Percentiles rank a stretch among this genome's conserved stretches.
Evolutionary conservation across 139 green algal genomes (phyloP).

Genomic region (Closterium sp.): DNA sequence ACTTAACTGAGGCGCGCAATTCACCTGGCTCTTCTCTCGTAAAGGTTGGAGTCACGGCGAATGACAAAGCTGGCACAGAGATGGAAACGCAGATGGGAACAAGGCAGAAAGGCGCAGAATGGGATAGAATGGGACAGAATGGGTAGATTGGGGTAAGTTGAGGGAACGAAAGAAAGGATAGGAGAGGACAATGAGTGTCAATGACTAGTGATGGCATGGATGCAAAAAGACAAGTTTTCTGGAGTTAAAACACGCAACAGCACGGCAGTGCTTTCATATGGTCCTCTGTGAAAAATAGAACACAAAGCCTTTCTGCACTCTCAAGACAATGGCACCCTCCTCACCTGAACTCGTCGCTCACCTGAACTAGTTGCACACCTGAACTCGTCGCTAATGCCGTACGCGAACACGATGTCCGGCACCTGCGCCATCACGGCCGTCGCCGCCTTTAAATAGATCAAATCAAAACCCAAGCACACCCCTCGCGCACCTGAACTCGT

Average conservation of each 20-base stretch:
- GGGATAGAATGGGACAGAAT: too few relatives aligned
- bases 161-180: background rate
- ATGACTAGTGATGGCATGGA: too few relatives aligned
- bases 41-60: conserved; percentile 35
- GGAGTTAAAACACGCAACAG: too few relatives aligned
- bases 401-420: conserved; percentile 54
- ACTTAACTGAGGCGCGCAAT: background rate
- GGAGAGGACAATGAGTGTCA: background rate
- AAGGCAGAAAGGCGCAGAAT: too few relatives aligned
- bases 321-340: too few relatives aligned
- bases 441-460: too few relatives aligned
- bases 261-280: background rate
- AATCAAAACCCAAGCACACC: too few relatives aligned
- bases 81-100: background rate
- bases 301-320: too few relatives aligned
- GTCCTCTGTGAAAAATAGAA: background rate
- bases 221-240: too few relatives aligned
- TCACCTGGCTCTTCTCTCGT: conserved; percentile 48
- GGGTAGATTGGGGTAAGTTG: background rate
- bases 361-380: conserved; percentile 40
- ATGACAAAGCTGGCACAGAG: conserved; percentile 45
- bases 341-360: background rate
- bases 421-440: conserved; percentile 26
- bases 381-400: conserved; percentile 54
- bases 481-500: conserved; percentile 54